Base-by-base conservation (phyloP, 2,329 filamentous ascomycete species). In the Aureobasidium sp. region DNA sequence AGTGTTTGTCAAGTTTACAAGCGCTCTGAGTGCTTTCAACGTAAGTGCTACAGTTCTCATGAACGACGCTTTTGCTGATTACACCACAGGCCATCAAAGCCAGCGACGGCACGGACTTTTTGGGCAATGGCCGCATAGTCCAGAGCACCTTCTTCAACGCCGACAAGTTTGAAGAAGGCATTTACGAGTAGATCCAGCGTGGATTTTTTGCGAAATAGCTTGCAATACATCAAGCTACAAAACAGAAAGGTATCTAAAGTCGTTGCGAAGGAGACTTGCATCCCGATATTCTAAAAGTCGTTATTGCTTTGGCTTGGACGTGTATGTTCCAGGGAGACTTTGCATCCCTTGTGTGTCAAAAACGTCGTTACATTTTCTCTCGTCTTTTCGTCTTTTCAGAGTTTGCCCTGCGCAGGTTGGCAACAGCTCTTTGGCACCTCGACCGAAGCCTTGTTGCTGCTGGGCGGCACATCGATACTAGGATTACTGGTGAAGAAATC, bases 1-100 rank as follows among this genome's bases (percentile, higher is more conserved):
- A 59, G 94, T 99, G 5, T 97, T 96, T 74, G 91, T 99, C 73
- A 90, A 95, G 73, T 99, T 97, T 72, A 93, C 90, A 2, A 89
- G 88, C 67, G 84, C 87, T 69, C 79, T 97, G 60, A 94, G 89
- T 49, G 94, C 91, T 15, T 76, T 97, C 63, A 83, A 91, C 68
- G 90, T 92, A 80, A 78, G 87, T 82, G 63, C 71, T 29, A 3
- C 12, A 12, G 7, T 2, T 12, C 0, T 12, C 2, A 11, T 11
- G 3, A 20, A 5, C 8, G 14, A 12, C 5, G 25, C 29, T 27
- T 45, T 44, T 49, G 44, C 55, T 69, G 62, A 69, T 41, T 52
- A 25, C 2, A 45, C 9, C 11, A 25, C 62, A 92, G 87, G 93
- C 93, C 57, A 90, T 97, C 56, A 95, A 94, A 72, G 91, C 91